phyloP scores from a whole-genome alignment of 768 basidiomycete species.

The Inosperma sp. region DNA sequence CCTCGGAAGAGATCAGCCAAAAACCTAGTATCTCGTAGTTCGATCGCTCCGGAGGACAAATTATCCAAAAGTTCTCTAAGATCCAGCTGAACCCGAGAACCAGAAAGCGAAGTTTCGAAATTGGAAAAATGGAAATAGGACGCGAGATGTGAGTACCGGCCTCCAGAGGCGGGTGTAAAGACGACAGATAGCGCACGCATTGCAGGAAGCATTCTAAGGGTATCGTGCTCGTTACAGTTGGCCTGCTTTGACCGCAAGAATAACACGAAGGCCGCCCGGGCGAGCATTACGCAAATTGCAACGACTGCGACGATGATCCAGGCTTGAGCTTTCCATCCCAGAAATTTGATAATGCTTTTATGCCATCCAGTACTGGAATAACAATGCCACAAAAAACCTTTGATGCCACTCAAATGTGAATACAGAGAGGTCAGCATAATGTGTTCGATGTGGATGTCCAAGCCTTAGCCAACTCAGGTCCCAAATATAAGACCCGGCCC shows the following conservation, averaged over 20 bases:
- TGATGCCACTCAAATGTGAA: too few species aligned
- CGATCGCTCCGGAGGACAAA: conserved; percentile 37
- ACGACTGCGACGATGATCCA: too few species aligned
- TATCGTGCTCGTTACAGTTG: neutral
- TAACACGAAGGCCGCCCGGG: neutral
- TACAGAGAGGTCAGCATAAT: too few species aligned
- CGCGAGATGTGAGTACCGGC: conserved; percentile 40
- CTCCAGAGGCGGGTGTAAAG: conserved; percentile 40
- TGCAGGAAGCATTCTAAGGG: conserved; percentile 3
- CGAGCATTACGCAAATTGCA: too few species aligned
- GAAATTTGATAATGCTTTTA: too few species aligned
- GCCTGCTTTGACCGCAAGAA: neutral
- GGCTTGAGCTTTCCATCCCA: too few species aligned
- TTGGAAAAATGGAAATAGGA: conserved; percentile 23
- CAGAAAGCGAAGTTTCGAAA: neutral
- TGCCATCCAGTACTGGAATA: too few species aligned
- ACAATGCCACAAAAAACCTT: too few species aligned
- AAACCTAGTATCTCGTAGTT: conserved; percentile 41
- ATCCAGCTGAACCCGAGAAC: conserved; percentile 17
- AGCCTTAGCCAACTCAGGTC: neutral
- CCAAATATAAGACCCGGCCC: neutral
- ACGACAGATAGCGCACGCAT: conserved; percentile 38
- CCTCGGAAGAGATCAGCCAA: conserved; percentile 35
- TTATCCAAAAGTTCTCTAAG: conserved; percentile 34
- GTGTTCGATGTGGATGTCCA: too few species aligned